These are phyloP conservation scores for Colletotrichum acutatum DNA, from an alignment of 2,329 filamentous ascomycete species.

Conservation along the genomic window DNA sequence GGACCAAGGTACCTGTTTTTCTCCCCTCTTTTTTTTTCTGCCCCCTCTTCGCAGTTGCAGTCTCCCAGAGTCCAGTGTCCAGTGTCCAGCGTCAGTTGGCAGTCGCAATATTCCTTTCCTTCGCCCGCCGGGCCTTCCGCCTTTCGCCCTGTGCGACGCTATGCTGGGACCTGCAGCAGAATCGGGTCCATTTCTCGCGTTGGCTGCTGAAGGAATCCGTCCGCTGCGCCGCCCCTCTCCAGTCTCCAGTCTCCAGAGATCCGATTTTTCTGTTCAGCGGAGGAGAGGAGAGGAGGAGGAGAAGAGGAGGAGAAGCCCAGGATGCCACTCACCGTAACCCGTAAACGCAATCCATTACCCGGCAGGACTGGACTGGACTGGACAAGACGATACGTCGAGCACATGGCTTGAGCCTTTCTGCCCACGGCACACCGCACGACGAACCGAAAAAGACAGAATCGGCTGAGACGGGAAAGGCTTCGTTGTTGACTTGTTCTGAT, in stretches of 20 bases:
- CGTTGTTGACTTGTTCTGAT: constrained; percentile 31
- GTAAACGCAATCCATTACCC: background rate
- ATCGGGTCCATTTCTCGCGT: constrained; percentile 27
- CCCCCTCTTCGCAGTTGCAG: background rate
- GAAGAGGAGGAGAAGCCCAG: background rate
- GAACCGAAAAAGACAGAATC: constrained; percentile 2
- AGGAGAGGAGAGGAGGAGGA: constrained; percentile 11
- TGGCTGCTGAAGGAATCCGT: constrained; percentile 32
- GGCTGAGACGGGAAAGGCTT: constrained; percentile 25
- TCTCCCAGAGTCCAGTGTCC: no score
- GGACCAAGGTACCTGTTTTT: background rate
- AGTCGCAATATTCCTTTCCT: background rate
- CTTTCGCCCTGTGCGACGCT: constrained; percentile 28
- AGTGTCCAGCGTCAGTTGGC: no score
- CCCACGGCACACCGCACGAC: background rate
- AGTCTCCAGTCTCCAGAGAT: constrained; percentile 15
- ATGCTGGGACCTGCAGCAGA: constrained; percentile 34
- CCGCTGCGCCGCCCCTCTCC: constrained; percentile 22
- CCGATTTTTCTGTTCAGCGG: constrained; percentile 21
- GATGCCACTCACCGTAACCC: background rate
- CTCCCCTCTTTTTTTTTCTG: constrained; percentile 4
- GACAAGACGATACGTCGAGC: background rate
- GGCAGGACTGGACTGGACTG: background rate
- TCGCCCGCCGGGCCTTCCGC: constrained; percentile 22
- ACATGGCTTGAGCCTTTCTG: background rate